Evolutionary conservation across 768 basidiomycete genomes (phyloP).

Genomic region (Psilocybe cubensis): DNA sequence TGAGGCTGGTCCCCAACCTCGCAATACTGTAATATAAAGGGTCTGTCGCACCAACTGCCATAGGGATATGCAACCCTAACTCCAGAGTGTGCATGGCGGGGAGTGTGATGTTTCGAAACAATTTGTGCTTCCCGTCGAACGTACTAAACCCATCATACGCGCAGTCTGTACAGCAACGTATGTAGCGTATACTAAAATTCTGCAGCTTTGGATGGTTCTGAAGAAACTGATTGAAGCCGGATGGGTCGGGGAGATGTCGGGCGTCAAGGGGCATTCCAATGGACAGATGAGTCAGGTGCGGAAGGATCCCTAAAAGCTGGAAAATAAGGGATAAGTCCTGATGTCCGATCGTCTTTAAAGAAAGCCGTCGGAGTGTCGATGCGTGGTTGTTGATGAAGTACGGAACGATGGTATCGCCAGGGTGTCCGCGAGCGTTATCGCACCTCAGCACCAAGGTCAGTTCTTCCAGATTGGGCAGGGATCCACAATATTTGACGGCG

Average conservation of each 20-base stretch:
- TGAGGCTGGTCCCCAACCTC: constrained; percentile 13
- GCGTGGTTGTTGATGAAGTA: constrained; percentile 24
- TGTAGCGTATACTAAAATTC: constrained; percentile 18
- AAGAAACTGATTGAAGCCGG: constrained; percentile 20
- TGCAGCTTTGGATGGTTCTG: constrained; percentile 16
- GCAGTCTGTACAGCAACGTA: constrained; percentile 19
- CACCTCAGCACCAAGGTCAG: constrained; percentile 16
- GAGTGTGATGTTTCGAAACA: constrained; percentile 16
- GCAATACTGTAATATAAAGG: constrained; percentile 14
- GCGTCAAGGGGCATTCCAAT: constrained; percentile 27
- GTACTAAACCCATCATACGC: constrained; percentile 16
- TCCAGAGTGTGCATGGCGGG: constrained; percentile 21
- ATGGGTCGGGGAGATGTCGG: constrained; percentile 22
- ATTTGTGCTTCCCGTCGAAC: constrained; percentile 12
- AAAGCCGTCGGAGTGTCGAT: constrained; percentile 19
- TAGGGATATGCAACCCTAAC: constrained; percentile 18
- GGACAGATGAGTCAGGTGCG: constrained; percentile 17
- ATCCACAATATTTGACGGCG: constrained; percentile 16
- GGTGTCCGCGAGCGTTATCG: constrained; percentile 10
- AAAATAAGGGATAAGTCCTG: constrained; percentile 22
- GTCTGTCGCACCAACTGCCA: constrained; percentile 1
- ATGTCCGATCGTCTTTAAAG: constrained; percentile 26
- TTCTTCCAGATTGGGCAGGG: constrained; percentile 16
- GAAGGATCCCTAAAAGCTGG: constrained; percentile 19
- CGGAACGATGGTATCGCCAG: constrained; percentile 15